Percentiles rank a stretch among this genome's conserved stretches.
Conservation (phyloP, 495 filamentous ascomycete species). For the Oidiodendron maius region DNA sequence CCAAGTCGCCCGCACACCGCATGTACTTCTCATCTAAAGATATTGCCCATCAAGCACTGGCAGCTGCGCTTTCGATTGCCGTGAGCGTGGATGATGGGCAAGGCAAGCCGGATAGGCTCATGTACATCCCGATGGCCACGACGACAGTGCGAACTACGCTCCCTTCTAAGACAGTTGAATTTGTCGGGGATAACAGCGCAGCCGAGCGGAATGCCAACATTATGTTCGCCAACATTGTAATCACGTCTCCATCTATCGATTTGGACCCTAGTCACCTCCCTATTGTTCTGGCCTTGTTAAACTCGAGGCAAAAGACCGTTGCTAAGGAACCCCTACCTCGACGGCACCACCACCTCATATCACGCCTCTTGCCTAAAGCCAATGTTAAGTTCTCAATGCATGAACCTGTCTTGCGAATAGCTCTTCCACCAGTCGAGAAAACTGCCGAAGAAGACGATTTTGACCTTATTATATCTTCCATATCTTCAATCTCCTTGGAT, state of each 20-base stretch:
- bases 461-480: conserved; percentile 88
- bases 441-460: conserved; percentile 71
- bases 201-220: conserved; percentile 94
- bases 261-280: conserved; percentile 92
- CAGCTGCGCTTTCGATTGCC: conserved; percentile 87
- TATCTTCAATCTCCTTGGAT: conserved; percentile 87
- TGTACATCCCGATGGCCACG: conserved; percentile 97
- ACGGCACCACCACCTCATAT: conserved; percentile 53
- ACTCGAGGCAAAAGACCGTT: conserved; percentile 46
- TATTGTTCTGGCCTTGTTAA: conserved; percentile 69
- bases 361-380: conserved; percentile 89
- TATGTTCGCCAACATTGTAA: conserved; percentile 88
- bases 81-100: conserved; percentile 85
- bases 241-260: conserved; percentile 93
- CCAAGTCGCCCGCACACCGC: conserved; percentile 87
- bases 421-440: conserved; percentile 61
- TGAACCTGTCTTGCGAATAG: conserved; percentile 86
- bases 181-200: conserved; percentile 64
- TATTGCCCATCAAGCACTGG: conserved; percentile 89
- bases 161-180: conserved; percentile 87
- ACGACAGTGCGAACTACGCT: conserved; percentile 92
- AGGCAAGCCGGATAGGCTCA: conserved; percentile 75
- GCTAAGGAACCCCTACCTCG: conserved; percentile 26
- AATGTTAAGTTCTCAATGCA: conserved; percentile 93
- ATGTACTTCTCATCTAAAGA: conserved; percentile 98